Percentiles rank a stretch among this genome's conserved stretches.
These are phyloP conservation scores for Asterochloris erici DNA, from an alignment of 139 green algal species.

Conservation along the genomic window DNA sequence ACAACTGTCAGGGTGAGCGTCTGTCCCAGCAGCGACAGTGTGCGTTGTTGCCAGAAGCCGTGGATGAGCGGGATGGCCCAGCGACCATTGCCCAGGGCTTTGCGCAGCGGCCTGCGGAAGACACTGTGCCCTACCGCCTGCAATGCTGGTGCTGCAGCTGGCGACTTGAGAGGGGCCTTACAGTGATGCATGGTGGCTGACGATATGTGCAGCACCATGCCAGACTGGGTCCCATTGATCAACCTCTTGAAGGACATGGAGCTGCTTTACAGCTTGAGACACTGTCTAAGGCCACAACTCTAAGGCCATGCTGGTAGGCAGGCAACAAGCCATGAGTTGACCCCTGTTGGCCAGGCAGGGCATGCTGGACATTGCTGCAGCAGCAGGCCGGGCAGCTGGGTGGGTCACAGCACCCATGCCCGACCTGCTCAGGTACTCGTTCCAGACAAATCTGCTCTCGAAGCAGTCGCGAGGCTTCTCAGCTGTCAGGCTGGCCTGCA, in stretches of 20 bases:
- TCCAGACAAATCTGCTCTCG: conserved; percentile 92
- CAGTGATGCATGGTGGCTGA: background rate
- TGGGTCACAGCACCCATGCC: no score
- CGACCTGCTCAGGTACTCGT: conserved; percentile 72
- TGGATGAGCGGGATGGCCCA: conserved; percentile 91
- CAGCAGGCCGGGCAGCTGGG: no score
- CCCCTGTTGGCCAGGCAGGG: no score
- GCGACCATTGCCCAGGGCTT: conserved; percentile 38
- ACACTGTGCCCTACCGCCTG: no score
- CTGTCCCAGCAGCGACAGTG: conserved; percentile 73
- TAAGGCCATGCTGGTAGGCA: no score
- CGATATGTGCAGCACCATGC: no score
- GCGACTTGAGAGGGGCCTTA: background rate
- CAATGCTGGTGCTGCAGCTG: background rate
- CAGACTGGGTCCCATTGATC: no score
- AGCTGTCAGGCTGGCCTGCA: conserved; percentile 65
- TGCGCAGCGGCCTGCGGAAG: conserved; percentile 45
- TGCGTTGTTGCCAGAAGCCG: conserved; percentile 87
- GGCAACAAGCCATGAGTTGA: no score
- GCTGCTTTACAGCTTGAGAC: no score
- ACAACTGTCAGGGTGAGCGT: conserved; percentile 85
- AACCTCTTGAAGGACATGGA: no score
- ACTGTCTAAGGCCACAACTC: no score
- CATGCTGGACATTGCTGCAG: no score
- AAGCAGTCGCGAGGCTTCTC: conserved; percentile 27